Evolutionary conservation across 1,139 yeast species (phyloP).

Genomic region (Magnusiomyces paraingens): DNA sequence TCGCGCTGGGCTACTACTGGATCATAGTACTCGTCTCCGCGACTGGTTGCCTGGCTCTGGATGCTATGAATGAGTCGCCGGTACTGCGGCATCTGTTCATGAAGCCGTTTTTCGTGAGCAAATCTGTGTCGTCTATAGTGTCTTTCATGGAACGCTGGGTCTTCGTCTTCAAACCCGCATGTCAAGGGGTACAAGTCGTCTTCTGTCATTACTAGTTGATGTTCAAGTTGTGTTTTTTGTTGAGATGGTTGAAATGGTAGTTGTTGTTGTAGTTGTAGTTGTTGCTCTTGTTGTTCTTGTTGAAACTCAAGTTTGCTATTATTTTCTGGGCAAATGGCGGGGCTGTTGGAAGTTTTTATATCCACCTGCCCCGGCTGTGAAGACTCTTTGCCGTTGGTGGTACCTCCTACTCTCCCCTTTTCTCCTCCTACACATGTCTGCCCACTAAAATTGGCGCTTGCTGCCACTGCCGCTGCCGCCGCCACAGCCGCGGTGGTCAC

Average conservation of each 20-base stretch:
- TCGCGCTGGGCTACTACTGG: conserved; percentile 27
- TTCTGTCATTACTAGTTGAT: not conserved
- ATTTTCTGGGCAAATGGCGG: not conserved
- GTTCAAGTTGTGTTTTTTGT: not conserved
- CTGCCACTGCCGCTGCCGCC: too few species aligned
- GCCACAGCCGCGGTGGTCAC: too few species aligned
- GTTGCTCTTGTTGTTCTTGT: not conserved
- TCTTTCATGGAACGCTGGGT: not conserved
- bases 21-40: not conserved
- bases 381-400: too few species aligned
- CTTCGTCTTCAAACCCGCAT: conserved; percentile 23
- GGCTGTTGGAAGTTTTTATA: too few species aligned
- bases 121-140: conserved; percentile 2
- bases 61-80: not conserved
- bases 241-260: not conserved
- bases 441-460: too few species aligned
- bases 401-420: too few species aligned
- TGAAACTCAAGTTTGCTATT: not conserved
- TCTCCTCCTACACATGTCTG: too few species aligned
- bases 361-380: too few species aligned
- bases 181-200: conserved; percentile 9
- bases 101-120: conserved; percentile 6
- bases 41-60: not conserved
- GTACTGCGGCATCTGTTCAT: not conserved
- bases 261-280: not conserved